Conservation (phyloP, 495 filamentous ascomycete species). For the Talaromyces adpressus region DNA sequence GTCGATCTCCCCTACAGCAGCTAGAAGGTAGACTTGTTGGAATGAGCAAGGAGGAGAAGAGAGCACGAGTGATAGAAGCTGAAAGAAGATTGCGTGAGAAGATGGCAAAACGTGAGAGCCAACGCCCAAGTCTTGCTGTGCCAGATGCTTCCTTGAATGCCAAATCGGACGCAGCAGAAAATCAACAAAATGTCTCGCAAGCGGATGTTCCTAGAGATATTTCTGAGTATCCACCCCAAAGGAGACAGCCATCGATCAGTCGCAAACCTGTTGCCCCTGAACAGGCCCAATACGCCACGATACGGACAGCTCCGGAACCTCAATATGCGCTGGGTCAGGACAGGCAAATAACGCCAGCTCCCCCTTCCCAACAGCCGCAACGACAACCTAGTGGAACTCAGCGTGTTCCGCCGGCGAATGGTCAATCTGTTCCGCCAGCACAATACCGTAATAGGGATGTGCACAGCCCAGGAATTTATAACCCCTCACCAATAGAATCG, state of each 20-base stretch:
- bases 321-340: slow-evolving; percentile 5
- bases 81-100: slow-evolving; percentile 53
- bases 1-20: slow-evolving; percentile 84
- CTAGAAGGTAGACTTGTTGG: slow-evolving; percentile 81
- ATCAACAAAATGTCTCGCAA: neutral
- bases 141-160: neutral
- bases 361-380: neutral
- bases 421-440: neutral
- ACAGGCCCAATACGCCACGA: slow-evolving; percentile 9
- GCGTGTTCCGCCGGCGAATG: neutral
- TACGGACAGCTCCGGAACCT: slow-evolving; percentile 3
- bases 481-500: neutral
- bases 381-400: neutral
- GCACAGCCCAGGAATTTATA: neutral
- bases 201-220: neutral
- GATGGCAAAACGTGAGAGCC: slow-evolving; percentile 28
- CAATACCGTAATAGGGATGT: neutral
- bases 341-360: neutral
- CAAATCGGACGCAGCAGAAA: neutral
- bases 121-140: slow-evolving; percentile 16
- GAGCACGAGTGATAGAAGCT: slow-evolving; percentile 71
- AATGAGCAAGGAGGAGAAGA: slow-evolving; percentile 88
- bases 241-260: slow-evolving; percentile 1
- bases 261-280: neutral
- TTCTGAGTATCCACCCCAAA: neutral